Percentiles rank a stretch among this genome's conserved stretches.
These are phyloP conservation scores for Verticillium albo-atrum DNA, from an alignment of 2,329 filamentous ascomycete genomes.

Conservation along the genomic window DNA sequence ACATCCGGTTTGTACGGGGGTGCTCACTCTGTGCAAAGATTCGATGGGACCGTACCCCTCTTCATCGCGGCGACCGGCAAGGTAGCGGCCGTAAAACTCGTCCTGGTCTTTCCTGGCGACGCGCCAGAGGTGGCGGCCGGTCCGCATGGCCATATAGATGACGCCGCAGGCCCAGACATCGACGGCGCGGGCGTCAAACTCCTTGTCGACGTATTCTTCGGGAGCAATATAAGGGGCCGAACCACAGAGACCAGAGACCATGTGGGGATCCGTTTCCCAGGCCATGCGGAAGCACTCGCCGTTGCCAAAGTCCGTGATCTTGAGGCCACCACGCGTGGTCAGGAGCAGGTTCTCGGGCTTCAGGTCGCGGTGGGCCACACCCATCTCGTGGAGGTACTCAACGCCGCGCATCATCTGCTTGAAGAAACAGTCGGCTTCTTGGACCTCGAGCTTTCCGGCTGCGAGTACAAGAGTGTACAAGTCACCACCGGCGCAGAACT, in stretches of 20 bases:
- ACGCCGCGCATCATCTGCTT: constrained; percentile 99
- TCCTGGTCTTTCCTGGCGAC: constrained; percentile 97
- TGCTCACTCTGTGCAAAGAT: constrained; percentile 83
- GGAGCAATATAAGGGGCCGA: constrained; percentile 97
- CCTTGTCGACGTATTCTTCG: constrained; percentile 90
- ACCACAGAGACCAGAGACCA: constrained; percentile 95
- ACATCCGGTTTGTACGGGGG: background rate
- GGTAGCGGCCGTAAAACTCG: constrained; percentile 92
- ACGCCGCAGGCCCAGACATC: constrained; percentile 98
- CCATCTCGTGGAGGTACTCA: constrained; percentile 99
- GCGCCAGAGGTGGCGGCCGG: constrained; percentile 91
- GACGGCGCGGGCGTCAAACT: constrained; percentile 96
- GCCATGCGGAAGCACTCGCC: constrained; percentile 99
- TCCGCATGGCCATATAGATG: constrained; percentile 99
- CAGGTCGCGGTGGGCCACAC: constrained; percentile 91
- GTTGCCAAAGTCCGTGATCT: constrained; percentile 98
- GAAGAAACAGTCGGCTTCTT: constrained; percentile 96
- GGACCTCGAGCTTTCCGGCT: constrained; percentile 84
- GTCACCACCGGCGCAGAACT: constrained; percentile 95
- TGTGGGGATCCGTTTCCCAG: constrained; percentile 97
- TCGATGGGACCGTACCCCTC: constrained; percentile 96
- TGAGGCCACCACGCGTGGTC: constrained; percentile 86
- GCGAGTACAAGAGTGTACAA: constrained; percentile 90
- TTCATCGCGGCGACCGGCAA: constrained; percentile 88
- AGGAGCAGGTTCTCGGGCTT: constrained; percentile 96